A percentile compares a stretch with the other conserved stretches of the same genome.
These are phyloP conservation scores for Globisporangium heterothallicum DNA, from an alignment of 352 stramenopile species.

Conservation along the genomic window DNA sequence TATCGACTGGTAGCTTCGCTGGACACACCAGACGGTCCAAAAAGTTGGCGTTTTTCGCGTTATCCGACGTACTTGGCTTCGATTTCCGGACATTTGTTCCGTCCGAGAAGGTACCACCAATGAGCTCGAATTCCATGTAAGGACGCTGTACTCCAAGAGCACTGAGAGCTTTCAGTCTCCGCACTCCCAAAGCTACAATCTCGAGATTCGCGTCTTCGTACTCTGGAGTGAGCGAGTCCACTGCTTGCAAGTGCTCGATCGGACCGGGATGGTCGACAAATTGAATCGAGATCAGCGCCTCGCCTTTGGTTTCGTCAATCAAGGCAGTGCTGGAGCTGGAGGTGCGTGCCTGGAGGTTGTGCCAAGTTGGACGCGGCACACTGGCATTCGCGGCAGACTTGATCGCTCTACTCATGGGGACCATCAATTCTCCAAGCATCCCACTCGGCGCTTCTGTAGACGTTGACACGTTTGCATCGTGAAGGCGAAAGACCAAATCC, in stretches of 20 bases:
- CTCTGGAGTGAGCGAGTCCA: conserved; percentile 36
- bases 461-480: conserved; percentile 40
- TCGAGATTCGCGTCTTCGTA: conserved; percentile 54
- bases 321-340: conserved; percentile 12
- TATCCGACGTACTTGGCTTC: conserved; percentile 27
- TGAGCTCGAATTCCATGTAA: conserved; percentile 65
- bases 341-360: conserved; percentile 22
- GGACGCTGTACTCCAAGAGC: conserved; percentile 52
- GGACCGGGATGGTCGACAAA: conserved; percentile 43
- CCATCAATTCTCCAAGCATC: conserved; percentile 39
- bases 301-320: conserved; percentile 33
- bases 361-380: conserved; percentile 50
- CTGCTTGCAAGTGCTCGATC: conserved; percentile 20
- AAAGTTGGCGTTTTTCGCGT: conserved; percentile 74
- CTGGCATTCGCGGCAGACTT: conserved; percentile 35
- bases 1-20: conserved; percentile 53
- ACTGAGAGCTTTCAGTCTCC: conserved; percentile 52
- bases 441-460: conserved; percentile 11
- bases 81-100: conserved; percentile 36
- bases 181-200: conserved; percentile 62
- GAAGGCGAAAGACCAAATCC: conserved; percentile 66
- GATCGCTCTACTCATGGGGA: conserved; percentile 42
- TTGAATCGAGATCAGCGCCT: conserved; percentile 60
- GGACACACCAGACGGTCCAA: conserved; percentile 46
- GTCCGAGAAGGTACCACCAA: conserved; percentile 43